Percentiles rank a stretch among this genome's conserved stretches.
These are phyloP conservation scores for Trichoderma gamsii DNA, from an alignment of 495 filamentous ascomycete genomes.

Conservation along the genomic window DNA sequence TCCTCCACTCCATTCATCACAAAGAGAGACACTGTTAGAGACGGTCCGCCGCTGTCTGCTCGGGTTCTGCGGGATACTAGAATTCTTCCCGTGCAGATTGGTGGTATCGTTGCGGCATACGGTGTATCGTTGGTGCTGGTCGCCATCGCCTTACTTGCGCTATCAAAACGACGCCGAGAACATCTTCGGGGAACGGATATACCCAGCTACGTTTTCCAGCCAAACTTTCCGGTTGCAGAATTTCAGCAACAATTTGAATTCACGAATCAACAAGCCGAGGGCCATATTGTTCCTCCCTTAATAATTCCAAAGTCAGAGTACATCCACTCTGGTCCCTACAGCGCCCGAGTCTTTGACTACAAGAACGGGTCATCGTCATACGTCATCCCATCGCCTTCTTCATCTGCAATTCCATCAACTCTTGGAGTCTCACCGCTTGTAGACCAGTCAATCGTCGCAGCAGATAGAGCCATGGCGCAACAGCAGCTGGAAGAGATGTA, in stretches of 20 bases:
- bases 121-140: conserved; percentile 64
- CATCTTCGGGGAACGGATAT: conserved; percentile 22
- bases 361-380: conserved; percentile 46
- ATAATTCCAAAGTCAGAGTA: conserved; percentile 18
- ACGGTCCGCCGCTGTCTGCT: conserved; percentile 51
- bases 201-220: background rate
- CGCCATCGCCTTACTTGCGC: conserved; percentile 54
- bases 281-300: background rate
- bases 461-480: conserved; percentile 65
- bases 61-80: conserved; percentile 50
- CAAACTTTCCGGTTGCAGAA: conserved; percentile 7
- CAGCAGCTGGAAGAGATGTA: conserved; percentile 85
- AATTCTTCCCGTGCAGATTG: conserved; percentile 67
- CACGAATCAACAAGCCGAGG: background rate
- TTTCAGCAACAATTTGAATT: conserved; percentile 2
- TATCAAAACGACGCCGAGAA: conserved; percentile 39
- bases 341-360: conserved; percentile 26
- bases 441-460: conserved; percentile 67
- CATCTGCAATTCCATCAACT: conserved; percentile 32
- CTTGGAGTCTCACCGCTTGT: conserved; percentile 44
- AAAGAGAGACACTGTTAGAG: conserved; percentile 36
- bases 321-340: conserved; percentile 36
- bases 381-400: conserved; percentile 36
- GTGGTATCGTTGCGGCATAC: conserved; percentile 75
- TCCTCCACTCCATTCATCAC: conserved; percentile 31